phyloP scores from a whole-genome alignment of 2,329 filamentous ascomycete genomes.

The Talaromyces funiculosus region DNA sequence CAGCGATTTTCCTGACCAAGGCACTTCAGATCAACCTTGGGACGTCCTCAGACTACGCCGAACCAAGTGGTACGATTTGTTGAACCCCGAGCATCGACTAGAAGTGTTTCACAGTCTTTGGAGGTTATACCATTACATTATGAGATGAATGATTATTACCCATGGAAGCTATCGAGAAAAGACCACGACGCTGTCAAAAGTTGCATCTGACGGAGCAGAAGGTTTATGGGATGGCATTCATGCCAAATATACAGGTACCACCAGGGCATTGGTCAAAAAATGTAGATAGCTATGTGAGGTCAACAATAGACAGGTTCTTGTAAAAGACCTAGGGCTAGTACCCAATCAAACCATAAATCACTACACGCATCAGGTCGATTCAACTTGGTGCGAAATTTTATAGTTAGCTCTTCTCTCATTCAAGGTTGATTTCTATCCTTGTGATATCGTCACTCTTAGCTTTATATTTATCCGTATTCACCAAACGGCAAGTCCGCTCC shows the following conservation, averaged over 20 bases:
- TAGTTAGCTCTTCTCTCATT: background rate
- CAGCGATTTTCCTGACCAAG: constrained; percentile 21
- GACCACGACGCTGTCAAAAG: background rate
- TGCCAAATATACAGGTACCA: background rate
- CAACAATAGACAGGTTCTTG: background rate
- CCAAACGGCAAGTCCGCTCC: background rate
- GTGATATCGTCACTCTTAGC: background rate
- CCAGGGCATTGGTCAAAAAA: background rate
- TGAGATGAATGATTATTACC: constrained; percentile 23
- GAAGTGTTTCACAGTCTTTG: constrained; percentile 54
- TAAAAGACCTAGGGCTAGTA: background rate
- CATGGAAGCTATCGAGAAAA: too few species aligned
- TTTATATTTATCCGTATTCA: background rate
- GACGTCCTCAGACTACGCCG: constrained; percentile 49
- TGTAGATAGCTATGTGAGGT: background rate
- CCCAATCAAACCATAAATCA: background rate
- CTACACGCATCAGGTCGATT: background rate
- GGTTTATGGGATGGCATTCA: background rate
- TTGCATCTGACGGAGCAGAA: background rate
- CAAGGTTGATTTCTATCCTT: background rate
- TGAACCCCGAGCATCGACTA: constrained; percentile 49
- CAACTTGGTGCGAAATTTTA: background rate
- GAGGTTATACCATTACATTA: constrained; percentile 53
- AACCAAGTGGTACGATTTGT: constrained; percentile 56
- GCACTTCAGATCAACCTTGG: constrained; percentile 39